Base-by-base conservation (phyloP, 345 rosid genomes). In the Acer negundo region DNA sequence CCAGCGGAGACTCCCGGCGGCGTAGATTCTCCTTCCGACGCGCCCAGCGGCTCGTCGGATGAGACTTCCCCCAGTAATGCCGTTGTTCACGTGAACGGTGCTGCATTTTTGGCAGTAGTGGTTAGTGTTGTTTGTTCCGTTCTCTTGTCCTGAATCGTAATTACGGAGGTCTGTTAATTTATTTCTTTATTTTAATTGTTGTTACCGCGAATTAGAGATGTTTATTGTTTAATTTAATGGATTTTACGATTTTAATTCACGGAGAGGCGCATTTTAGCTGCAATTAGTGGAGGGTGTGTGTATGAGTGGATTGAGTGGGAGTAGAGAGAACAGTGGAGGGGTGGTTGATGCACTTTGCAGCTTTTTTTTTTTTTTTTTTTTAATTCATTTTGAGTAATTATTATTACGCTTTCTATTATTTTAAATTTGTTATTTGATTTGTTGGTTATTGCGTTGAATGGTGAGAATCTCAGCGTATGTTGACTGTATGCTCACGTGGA, bases 1-100 rank as follows among this genome's bases (percentile, higher is more conserved):
- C 96, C 95, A 1, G 10, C 1, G 2, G 90, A 83, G 1, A 80
- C 98, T 44, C 94, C 95, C 2, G 92, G n/a, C 0, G 88, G 87
- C 1, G 92, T 15, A 0, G 88, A 88, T 58, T 74, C 98, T 8
- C 95, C 97, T 4, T 86, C 90, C 0, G 95, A 77, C 7, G 80
- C 89, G 0, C 97, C 98, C 5, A 67, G 28, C 12, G 69, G 28
- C 12, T 80, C 73, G 13, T 85, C 92, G 3, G 93, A 80, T 77
- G 69, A 89, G 4, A 93, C 91, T 74, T 87, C 83, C 58, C 67
- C 94, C 47, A 82, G 78, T 13, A 85, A 80, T 46, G 88, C 80
- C 26, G 89, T 81, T 7, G 84, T 73, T 76, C 82, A 75, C 80
- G 81, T 80, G 82, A 85, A 75, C 11, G 86, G 83, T 6, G 80